Evolutionary conservation across 2,329 filamentous ascomycete species (phyloP).

Genomic region (Aciculosporium take): DNA sequence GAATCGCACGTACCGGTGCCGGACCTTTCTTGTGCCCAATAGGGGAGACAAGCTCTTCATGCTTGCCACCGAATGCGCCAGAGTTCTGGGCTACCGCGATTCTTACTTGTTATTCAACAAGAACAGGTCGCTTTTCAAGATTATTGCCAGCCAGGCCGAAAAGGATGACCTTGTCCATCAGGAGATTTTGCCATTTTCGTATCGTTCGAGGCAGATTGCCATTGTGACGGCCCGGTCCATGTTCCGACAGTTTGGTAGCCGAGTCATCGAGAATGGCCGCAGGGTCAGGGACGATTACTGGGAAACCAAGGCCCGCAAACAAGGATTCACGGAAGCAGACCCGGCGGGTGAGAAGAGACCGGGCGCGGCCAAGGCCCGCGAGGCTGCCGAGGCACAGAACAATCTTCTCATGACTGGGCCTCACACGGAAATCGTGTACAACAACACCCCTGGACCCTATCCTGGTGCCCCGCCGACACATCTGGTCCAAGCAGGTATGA

Average conservation of each 20-base stretch:
- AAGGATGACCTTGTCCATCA: conserved; percentile 94
- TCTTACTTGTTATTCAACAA: conserved; percentile 99
- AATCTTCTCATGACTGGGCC: conserved; percentile 49
- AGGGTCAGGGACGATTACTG: conserved; percentile 96
- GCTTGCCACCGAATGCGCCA: conserved; percentile 93
- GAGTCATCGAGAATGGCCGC: conserved; percentile 78
- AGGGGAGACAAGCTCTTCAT: conserved; percentile 92
- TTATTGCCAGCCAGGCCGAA: conserved; percentile 88
- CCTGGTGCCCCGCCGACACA: conserved; percentile 53
- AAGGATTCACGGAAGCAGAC: conserved; percentile 96
- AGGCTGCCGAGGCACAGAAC: conserved; percentile 59
- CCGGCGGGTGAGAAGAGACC: conserved; percentile 91
- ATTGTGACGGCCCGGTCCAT: conserved; percentile 96
- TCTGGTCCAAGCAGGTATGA: conserved; percentile 58
- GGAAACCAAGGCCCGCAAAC: conserved; percentile 93
- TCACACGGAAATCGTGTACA: conserved; percentile 81
- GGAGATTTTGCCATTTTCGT: conserved; percentile 93
- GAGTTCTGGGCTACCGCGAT: conserved; percentile 85
- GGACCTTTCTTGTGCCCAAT: conserved; percentile 85
- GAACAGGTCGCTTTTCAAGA: conserved; percentile 91
- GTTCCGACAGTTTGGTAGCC: conserved; percentile 95
- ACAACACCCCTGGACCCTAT: conserved; percentile 53
- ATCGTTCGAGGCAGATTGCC: conserved; percentile 94
- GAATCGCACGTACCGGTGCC: conserved; percentile 76
- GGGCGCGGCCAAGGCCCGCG: conserved; percentile 75